Evolutionary conservation across 1,284 basidiomycete species (phyloP), one percentile per base, ranked within the genome.

Genomic region (Anthracocystis walkeri): DNA sequence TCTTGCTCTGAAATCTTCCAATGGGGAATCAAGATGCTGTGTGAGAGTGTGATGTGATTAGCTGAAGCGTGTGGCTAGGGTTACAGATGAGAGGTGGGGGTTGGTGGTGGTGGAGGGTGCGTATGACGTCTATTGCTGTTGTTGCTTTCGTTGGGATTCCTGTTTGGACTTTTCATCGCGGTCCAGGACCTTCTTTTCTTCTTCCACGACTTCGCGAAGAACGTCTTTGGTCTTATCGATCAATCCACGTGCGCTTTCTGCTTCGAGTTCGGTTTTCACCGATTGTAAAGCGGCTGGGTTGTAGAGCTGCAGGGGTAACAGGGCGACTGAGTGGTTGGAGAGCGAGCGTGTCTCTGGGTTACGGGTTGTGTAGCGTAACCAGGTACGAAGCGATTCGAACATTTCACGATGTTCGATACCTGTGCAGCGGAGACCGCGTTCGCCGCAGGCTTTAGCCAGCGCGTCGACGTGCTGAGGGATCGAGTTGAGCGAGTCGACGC

Each of bases 181-280:
- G 18, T 25, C 23, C 21, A 70, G 33, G 12, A 75, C 65, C 61
- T 70, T 71, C 44, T 79, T 79, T 48, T 79, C 79, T 42, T 79
- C 68, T 31, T 78, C 68, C 25, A 80, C 78, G 11, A 82, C 80
- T 29, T 78, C 72, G 4, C 75, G 38, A 18, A 82, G 61, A 0
- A 82, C 79, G 25, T 80, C 79, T 41, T 64, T 75, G 7, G 80
- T 79, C 58, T 79, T 78, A 56, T 72, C 75, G 12, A 70, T 61
- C 5, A 82, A 25, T 2, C 78, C 75, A 3, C 70, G 41, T 8
- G 58, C 54, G 18, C 71, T 55, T 25, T 72, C 65, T 12, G 61
- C 61, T 52, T 58, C 64, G 29, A 67, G 44, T 23, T 38, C 62
- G 69, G 33, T 63, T 42, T 60, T 58, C 40, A 75, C 68, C 16